Conservation (phyloP, 2,329 filamentous ascomycete species). For the Echinosphaeria canescens region DNA sequence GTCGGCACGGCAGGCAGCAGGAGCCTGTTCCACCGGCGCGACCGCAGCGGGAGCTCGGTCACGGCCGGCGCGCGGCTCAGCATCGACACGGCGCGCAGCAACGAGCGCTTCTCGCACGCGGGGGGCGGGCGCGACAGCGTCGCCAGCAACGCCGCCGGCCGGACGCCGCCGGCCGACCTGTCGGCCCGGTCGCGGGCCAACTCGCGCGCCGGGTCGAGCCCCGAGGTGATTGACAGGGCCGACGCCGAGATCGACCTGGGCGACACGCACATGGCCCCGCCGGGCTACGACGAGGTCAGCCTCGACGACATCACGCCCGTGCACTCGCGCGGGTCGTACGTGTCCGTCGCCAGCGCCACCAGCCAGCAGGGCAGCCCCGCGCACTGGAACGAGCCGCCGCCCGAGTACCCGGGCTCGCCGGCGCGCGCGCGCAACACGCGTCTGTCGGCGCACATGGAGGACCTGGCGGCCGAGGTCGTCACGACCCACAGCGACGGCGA, state of each 20-base stretch:
- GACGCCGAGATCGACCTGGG: slow-evolving; percentile 20
- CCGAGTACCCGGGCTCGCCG: slow-evolving; percentile 21
- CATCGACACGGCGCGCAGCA: slow-evolving; percentile 15
- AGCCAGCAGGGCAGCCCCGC: slow-evolving; percentile 18
- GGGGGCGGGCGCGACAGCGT: slow-evolving; percentile 5
- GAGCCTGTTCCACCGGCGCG: slow-evolving; percentile 16
- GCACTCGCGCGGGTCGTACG: slow-evolving; percentile 7
- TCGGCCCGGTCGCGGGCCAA: slow-evolving; percentile 17
- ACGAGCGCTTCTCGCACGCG: slow-evolving; percentile 5
- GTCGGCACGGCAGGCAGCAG: slow-evolving; percentile 19
- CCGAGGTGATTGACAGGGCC: slow-evolving; percentile 28
- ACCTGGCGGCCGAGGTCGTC: slow-evolving; percentile 7
- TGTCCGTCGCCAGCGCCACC: too few species aligned
- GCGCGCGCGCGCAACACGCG: slow-evolving; percentile 10
- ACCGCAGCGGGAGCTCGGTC: slow-evolving; percentile 29
- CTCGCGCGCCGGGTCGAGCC: slow-evolving; percentile 26
- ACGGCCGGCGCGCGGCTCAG: slow-evolving; percentile 26
- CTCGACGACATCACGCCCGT: slow-evolving; percentile 10
- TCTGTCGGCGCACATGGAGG: slow-evolving; percentile 11
- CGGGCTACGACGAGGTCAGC: slow-evolving; percentile 23
- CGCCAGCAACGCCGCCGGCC: slow-evolving; percentile 4
- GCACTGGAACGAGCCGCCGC: slow-evolving; percentile 24
- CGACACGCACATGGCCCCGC: slow-evolving; percentile 23
- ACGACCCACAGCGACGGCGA: slow-evolving; percentile 1
- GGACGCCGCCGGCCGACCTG: slow-evolving; percentile 12